These are phyloP conservation scores for Fragilariopsis cylindrus DNA, from an alignment of 108 stramenopile species.

Conservation along the genomic window DNA sequence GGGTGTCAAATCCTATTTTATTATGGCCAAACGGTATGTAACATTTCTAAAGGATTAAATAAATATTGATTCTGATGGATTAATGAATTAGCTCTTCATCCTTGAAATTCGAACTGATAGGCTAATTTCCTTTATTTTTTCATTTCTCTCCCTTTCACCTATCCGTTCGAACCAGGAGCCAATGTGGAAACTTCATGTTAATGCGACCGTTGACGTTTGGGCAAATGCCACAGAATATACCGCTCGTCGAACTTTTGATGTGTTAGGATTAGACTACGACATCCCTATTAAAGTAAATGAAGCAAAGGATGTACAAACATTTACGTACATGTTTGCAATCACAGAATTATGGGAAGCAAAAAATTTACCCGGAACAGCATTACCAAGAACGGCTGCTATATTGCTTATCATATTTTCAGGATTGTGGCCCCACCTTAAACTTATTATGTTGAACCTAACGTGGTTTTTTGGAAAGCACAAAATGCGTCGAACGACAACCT, in stretches of 20 bases:
- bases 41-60: too few species aligned
- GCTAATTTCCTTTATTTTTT: constrained; percentile 17
- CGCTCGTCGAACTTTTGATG: constrained; percentile 45
- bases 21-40: constrained; percentile 50
- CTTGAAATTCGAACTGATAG: too few species aligned
- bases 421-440: constrained; percentile 84
- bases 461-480: constrained; percentile 57
- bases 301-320: constrained; percentile 61
- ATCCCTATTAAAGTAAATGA: constrained; percentile 39
- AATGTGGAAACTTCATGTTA: constrained; percentile 76
- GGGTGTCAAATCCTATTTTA: constrained; percentile 62
- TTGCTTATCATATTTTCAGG: constrained; percentile 73
- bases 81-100: too few species aligned
- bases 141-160: not conserved
- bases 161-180: constrained; percentile 20
- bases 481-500: constrained; percentile 47
- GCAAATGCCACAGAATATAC: constrained; percentile 63
- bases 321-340: constrained; percentile 84
- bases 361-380: constrained; percentile 52
- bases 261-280: constrained; percentile 48
- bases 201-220: constrained; percentile 53
- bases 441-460: constrained; percentile 56
- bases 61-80: too few species aligned
- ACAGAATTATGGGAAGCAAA: constrained; percentile 76
- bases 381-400: constrained; percentile 66